phyloP scores from a whole-genome alignment of 805 yeast species.

The Saturnispora zaruensis region DNA sequence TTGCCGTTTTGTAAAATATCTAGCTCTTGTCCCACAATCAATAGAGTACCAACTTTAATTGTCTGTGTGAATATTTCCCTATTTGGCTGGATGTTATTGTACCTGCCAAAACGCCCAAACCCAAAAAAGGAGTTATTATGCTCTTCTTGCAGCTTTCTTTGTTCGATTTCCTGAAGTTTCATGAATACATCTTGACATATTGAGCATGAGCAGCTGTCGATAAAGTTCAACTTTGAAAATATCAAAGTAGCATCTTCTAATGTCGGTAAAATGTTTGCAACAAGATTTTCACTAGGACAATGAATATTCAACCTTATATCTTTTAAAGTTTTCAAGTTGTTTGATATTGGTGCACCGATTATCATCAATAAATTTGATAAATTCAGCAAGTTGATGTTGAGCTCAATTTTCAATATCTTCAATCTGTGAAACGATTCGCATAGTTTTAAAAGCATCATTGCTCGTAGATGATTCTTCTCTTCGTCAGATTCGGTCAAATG shows the following conservation, averaged over 20 bases:
- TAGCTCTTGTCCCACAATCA: conserved; percentile 27
- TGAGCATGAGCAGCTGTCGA: conserved; percentile 21
- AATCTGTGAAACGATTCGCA: conserved; percentile 22
- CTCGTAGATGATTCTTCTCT: conserved; percentile 27
- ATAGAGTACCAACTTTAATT: conserved; percentile 25
- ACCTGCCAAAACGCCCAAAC: conserved; percentile 9
- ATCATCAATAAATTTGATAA: conserved; percentile 28
- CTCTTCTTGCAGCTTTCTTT: not conserved
- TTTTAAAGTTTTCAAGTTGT: conserved; percentile 18
- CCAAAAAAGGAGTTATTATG: conserved; percentile 7
- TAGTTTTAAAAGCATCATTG: conserved; percentile 26
- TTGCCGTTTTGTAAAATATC: conserved; percentile 18
- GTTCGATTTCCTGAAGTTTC: conserved; percentile 2
- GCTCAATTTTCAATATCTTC: conserved; percentile 17
- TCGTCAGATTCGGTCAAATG: conserved; percentile 19
- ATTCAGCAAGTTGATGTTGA: conserved; percentile 23
- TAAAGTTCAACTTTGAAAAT: conserved; percentile 24
- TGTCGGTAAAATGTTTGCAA: conserved; percentile 24
- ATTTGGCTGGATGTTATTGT: conserved; percentile 1
- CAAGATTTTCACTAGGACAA: conserved; percentile 26
- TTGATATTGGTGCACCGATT: conserved; percentile 25
- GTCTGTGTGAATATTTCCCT: conserved; percentile 18
- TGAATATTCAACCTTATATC: conserved; percentile 23
- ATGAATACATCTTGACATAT: conserved; percentile 17
- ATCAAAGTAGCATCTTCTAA: conserved; percentile 24